A percentile compares a stretch with the other conserved stretches of the same genome.
These are phyloP conservation scores for Penicillium sp. DNA, from an alignment of 2,329 filamentous ascomycete species.

Conservation along the genomic window DNA sequence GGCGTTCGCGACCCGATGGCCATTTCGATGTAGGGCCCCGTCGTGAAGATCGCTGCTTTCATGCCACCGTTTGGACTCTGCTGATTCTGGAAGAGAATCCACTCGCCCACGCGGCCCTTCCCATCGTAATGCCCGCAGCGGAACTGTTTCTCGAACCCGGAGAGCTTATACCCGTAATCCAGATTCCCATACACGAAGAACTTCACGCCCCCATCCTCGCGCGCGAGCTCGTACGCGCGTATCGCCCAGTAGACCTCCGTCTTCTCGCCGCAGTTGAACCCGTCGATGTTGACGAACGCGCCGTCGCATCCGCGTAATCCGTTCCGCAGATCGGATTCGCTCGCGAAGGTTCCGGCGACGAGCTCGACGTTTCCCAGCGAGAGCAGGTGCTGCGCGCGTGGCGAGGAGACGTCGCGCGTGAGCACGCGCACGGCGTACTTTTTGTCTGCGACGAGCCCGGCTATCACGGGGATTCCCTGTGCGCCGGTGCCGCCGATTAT, in stretches of 20 bases:
- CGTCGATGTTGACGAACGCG: constrained; percentile 60
- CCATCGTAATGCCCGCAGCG: constrained; percentile 6
- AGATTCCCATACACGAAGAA: constrained; percentile 40
- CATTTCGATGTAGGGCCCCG: constrained; percentile 49
- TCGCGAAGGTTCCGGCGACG: constrained; percentile 52
- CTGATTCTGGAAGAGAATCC: background rate
- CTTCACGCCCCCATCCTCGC: constrained; percentile 45
- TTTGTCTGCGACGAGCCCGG: background rate
- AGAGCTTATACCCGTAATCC: constrained; percentile 1
- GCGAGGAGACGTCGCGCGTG: constrained; percentile 52
- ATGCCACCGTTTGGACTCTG: constrained; percentile 34
- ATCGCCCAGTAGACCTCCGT: constrained; percentile 42
- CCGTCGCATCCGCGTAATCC: constrained; percentile 52
- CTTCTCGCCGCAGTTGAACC: constrained; percentile 51
- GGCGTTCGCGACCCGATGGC: constrained; percentile 16
- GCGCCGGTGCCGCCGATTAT: constrained; percentile 12
- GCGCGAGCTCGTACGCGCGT: constrained; percentile 51
- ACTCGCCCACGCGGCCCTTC: constrained; percentile 5
- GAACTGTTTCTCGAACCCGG: background rate
- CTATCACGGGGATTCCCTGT: constrained; percentile 6
- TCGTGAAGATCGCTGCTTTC: constrained; percentile 8
- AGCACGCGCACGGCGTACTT: constrained; percentile 47
- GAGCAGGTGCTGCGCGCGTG: constrained; percentile 50
- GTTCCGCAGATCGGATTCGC: constrained; percentile 49
- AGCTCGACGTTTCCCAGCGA: constrained; percentile 54